Base-by-base conservation (phyloP, 2,329 filamentous ascomycete genomes). In the Arthrinium puccinioides region DNA sequence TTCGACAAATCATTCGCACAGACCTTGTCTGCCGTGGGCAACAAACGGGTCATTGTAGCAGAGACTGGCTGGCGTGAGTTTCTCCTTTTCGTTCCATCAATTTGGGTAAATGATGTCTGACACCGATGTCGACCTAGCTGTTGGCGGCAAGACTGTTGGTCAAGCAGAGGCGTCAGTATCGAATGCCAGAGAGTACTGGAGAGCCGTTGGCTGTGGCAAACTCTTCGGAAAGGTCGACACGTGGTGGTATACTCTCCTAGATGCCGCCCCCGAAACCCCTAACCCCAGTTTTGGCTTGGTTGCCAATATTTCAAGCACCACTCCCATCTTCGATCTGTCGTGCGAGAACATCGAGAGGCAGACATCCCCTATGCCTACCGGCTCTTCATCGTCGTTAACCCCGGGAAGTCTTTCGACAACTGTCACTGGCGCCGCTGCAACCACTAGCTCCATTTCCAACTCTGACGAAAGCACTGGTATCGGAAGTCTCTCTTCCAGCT, bases 181-280 rank as follows among this genome's bases (percentile, higher is more conserved):
- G 37, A 89, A 90, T 55, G 86, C 88, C 29, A 71, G 85, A 66
- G 73, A 62, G n/a, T 95, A 78, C 73, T 94, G 86, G 84, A 70
- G 85, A 49, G 67, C 82, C 31, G 83, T 90, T 36, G 84, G 79
- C 36, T 94, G 87, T 70, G 67, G 74, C 38, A 42, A 35, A 29
- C 61, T 82, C 42, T 79, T 87, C 44, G 76, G 73, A 52, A 70
- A 69, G 35, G 67, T 64, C 50, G 82, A 82, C 55, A 73, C 79
- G 42, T 90, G 79, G 76, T 90, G 84, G 81, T 87, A 81, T 66
- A 85, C 77, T 35, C 73, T 89, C 19, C 77, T 84, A 55, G 84
- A 90, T 48, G 67, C 76, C 29, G 66, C 65, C 27, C 72, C 72
- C 14, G 66, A 62, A 33, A 72, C 72, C 4, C 78, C 81, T 23